Base-by-base conservation (phyloP, 2,329 filamentous ascomycete species). In the Xylaria multiplex region DNA sequence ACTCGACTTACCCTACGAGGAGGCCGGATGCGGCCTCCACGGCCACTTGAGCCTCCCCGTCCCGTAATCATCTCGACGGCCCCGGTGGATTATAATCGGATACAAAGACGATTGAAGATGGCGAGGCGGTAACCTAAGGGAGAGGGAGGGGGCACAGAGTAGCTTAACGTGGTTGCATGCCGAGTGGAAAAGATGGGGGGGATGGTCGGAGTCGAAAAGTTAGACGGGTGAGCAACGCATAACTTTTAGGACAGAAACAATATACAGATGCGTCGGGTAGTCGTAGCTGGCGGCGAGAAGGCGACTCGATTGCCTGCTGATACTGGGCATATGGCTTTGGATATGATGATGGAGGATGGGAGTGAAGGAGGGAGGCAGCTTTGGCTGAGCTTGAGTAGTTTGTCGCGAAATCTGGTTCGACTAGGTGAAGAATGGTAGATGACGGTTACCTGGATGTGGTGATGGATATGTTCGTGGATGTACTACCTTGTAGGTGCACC, bases 51-150 rank as follows among this genome's bases (percentile, higher is more conserved):
- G 35, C 74, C 75, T 68, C 76, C 76, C 35, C 76, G 71, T 60
- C 76, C 75, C 32, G 75, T 76, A 58, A 78, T 78, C 76, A 78
- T 78, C 24, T 71, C 67, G 27, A 43, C 49, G 52, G 53, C 14
- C 54, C 27, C 46, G 27, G 6, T 2, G 24, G 5, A 22, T 2
- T 50, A 46, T 30, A 43, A 14, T 24, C 3, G 27, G 40, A 24
- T 30, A 43, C 2, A 35, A 19, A 53, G 6, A 22, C 32, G 19
- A 45, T 19, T 14, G 62, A 13, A 32, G 22, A 54, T 37, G 22
- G 13, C 24, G 24, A 37, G 37, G 45, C 3, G 7, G 35, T 46
- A 22, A 30, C 3, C 1, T 24, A 13, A n/a, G 14, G 13, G 16
- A 8, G 37, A 5, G 27, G 27, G 27, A 5, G 5, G 27, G 27